Conservation (phyloP, 2,329 filamentous ascomycete genomes). For the Xylaria multiplex region DNA sequence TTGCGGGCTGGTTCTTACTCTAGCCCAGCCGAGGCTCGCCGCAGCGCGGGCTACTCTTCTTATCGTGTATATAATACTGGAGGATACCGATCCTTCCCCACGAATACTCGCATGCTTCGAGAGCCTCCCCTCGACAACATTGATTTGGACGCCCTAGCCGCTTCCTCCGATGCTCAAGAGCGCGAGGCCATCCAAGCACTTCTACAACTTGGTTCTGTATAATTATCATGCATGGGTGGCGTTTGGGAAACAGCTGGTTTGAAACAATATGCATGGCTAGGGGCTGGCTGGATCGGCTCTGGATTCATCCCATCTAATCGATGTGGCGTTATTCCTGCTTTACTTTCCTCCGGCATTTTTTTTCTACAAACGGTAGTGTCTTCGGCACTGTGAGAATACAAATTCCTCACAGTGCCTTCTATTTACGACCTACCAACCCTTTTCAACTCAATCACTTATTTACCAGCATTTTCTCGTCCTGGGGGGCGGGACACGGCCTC, state of each 20-base stretch:
- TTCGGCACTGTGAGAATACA: conserved; percentile 38
- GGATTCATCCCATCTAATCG: conserved; percentile 42
- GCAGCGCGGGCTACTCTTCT: conserved; percentile 60
- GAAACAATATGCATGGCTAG: conserved; percentile 42
- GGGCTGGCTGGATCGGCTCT: conserved; percentile 44
- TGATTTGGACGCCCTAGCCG: conserved; percentile 62
- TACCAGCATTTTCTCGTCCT: conserved; percentile 44
- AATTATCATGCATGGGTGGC: conserved; percentile 67
- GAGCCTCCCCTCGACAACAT: conserved; percentile 62
- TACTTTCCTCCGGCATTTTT: conserved; percentile 41
- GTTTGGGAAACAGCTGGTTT: conserved; percentile 53
- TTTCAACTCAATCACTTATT: conserved; percentile 37
- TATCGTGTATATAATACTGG: conserved; percentile 61
- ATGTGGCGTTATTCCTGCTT: conserved; percentile 46
- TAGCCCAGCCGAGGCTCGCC: conserved; percentile 64
- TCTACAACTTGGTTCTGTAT: conserved; percentile 82
- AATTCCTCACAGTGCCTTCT: conserved; percentile 34
- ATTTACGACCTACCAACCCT: conserved; percentile 22
- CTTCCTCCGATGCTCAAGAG: conserved; percentile 74
- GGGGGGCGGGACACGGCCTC: conserved; percentile 40
- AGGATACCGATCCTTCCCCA: conserved; percentile 60
- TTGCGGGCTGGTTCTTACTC: conserved; percentile 75
- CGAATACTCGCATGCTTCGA: conserved; percentile 63
- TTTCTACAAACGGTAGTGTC: conserved; percentile 41
- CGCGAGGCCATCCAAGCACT: conserved; percentile 84